These are phyloP conservation scores for Ramularia collo-cygni DNA, from an alignment of 2,329 filamentous ascomycete species.

Conservation along the genomic window DNA sequence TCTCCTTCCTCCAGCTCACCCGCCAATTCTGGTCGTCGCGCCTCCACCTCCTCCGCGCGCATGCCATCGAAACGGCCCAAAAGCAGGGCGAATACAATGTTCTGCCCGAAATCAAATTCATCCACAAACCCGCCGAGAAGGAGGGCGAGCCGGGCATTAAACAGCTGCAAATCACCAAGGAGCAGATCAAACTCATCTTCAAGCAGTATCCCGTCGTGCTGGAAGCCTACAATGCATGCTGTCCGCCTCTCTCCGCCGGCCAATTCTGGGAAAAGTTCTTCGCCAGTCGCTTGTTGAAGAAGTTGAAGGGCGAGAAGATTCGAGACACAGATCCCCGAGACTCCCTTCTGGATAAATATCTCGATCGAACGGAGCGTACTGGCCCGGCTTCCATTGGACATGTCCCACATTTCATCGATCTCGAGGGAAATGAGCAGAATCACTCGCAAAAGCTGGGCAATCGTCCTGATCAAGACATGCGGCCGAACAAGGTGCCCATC, in stretches of 20 bases:
- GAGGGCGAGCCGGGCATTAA: constrained; percentile 61
- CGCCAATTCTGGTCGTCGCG: constrained; percentile 92
- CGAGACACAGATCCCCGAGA: constrained; percentile 71
- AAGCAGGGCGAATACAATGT: constrained; percentile 89
- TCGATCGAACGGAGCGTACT: constrained; percentile 57
- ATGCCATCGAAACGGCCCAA: constrained; percentile 83
- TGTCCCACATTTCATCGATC: constrained; percentile 82
- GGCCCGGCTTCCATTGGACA: constrained; percentile 48
- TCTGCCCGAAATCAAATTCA: constrained; percentile 70
- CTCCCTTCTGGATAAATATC: constrained; percentile 76
- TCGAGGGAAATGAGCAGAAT: constrained; percentile 93
- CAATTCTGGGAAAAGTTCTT: constrained; percentile 96
- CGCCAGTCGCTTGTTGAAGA: constrained; percentile 81
- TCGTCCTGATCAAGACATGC: constrained; percentile 82
- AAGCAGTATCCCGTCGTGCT: constrained; percentile 86
- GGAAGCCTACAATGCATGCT: constrained; percentile 82
- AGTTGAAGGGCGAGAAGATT: constrained; percentile 81
- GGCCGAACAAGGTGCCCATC: constrained; percentile 80
- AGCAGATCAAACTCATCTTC: constrained; percentile 91
- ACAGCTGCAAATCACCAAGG: constrained; percentile 77
- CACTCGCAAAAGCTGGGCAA: constrained; percentile 84
- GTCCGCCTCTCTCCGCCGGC: constrained; percentile 56
- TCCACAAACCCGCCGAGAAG: constrained; percentile 24
- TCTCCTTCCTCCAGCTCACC: constrained; percentile 75
- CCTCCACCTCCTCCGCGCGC: constrained; percentile 75